Evolutionary conservation across 257 asterid species (phyloP), one percentile per base, ranked within the genome.

Genomic region (Pogostemon cablin): DNA sequence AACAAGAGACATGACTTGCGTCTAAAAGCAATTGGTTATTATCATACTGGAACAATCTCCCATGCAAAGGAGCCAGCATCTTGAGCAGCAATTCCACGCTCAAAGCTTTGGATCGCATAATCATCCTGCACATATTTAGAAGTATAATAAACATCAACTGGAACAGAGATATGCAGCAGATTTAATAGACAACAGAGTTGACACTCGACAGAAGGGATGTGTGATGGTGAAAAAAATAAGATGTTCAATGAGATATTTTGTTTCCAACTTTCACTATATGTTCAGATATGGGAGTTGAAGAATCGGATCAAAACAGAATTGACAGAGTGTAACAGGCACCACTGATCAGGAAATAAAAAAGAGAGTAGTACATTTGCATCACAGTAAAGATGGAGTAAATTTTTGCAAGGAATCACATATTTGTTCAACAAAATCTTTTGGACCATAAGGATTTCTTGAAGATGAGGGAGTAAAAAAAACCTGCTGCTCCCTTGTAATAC

Each of bases 61-160:
- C 99, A 95, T 73, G 90, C 65, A 77, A 91, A 95, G 60, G 98
- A 85, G 81, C 81, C 86, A 67, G 77, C 81, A 65, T 84, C 87
- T 81, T 95, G 95, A 82, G 99, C 98, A 84, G 98, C 96, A 76
- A 91, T 91, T 69, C 95, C 99, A 75, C 97, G 97, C 77, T 91
- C 97, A 78, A 91, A 95, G 85, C 99, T 95, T 67, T 89, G 95
- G 80, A 95, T 74, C 47, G 99, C 97, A 82, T 80, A 91, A 70
- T 88, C 79, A 39, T 95, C 99, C 99, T 95, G 86, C 71, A 57
- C 43, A 47, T 58, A 67, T 58, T 53, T 40, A 68, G 64, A 66
- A 65, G 76, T 53, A 59, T 54, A 61, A 61, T 53, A 65, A 65
- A 69, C 52, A 71, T 71, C 68, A 72, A 58, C 47, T 9, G 53